Conservation (phyloP, 2,329 filamentous ascomycete species). For the Alternaria infectoria region DNA sequence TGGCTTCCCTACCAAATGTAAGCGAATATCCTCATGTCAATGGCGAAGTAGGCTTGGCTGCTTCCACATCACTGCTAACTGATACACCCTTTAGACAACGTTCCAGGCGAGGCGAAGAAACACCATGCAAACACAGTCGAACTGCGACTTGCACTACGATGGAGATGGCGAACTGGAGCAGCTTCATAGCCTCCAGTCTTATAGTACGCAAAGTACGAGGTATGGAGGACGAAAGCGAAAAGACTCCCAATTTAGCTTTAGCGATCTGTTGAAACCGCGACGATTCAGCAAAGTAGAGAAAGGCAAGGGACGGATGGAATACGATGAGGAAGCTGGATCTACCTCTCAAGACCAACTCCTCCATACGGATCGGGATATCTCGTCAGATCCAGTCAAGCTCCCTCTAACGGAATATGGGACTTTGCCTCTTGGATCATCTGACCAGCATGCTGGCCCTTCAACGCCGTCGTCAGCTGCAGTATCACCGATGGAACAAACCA, state of each 20-base stretch:
- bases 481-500: background rate
- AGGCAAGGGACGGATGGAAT: constrained; percentile 3
- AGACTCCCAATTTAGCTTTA: constrained; percentile 5
- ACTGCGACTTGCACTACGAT: background rate
- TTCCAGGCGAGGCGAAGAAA: background rate
- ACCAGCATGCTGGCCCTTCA: background rate
- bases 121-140: background rate
- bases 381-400: background rate
- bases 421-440: background rate
- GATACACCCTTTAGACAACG: constrained; percentile 4
- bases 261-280: background rate
- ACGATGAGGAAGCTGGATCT: background rate
- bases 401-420: background rate
- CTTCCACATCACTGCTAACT: constrained; percentile 13
- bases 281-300: constrained; percentile 7
- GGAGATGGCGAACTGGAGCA: background rate
- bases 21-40: constrained; percentile 2
- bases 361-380: background rate
- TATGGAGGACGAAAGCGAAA: background rate
- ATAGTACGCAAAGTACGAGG: background rate
- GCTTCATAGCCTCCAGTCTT: background rate
- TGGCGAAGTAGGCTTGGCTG: constrained; percentile 8
- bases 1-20: constrained; percentile 7
- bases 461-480: background rate
- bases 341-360: background rate